Evolutionary conservation across 192 early-diverging fungal species (phyloP).

Genomic region (Rhizoclosmatium globosum): DNA sequence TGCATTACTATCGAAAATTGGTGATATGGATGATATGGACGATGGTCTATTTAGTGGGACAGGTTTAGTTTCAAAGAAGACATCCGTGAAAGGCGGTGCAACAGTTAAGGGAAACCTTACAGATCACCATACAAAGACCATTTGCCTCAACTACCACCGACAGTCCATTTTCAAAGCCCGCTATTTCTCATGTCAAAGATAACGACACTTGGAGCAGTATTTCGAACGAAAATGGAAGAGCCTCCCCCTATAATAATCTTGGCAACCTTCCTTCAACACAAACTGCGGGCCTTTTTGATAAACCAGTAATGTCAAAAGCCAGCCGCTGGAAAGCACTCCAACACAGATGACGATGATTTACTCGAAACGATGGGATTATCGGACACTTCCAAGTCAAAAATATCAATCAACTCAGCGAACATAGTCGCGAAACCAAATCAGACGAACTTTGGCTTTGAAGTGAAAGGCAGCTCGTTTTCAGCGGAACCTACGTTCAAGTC

Average conservation of each 20-base stretch:
- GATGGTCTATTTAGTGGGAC: conserved; percentile 21
- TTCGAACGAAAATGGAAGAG: neutral
- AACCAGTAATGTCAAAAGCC: neutral
- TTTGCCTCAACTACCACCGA: neutral
- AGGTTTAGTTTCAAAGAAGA: conserved; percentile 14
- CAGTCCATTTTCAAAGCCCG: too few relatives aligned
- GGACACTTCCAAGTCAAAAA: neutral
- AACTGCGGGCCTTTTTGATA: neutral
- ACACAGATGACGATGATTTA: conserved; percentile 4
- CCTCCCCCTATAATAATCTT: neutral
- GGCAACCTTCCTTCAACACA: neutral
- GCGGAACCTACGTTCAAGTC: neutral
- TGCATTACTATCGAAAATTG: conserved; percentile 10
- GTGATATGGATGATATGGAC: conserved; percentile 35
- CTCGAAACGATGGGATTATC: conserved; percentile 15
- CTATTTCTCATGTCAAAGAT: neutral
- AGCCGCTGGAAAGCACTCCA: neutral
- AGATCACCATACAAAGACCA: neutral
- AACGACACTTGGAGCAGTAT: neutral
- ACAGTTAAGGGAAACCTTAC: neutral
- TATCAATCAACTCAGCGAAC: neutral
- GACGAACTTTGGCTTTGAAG: too few relatives aligned
- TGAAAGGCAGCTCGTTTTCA: too few relatives aligned
- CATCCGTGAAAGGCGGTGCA: neutral
- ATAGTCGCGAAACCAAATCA: neutral